phyloP scores from a whole-genome alignment of 2,329 filamentous ascomycete genomes.

The Pyrenophora seminiperda region DNA sequence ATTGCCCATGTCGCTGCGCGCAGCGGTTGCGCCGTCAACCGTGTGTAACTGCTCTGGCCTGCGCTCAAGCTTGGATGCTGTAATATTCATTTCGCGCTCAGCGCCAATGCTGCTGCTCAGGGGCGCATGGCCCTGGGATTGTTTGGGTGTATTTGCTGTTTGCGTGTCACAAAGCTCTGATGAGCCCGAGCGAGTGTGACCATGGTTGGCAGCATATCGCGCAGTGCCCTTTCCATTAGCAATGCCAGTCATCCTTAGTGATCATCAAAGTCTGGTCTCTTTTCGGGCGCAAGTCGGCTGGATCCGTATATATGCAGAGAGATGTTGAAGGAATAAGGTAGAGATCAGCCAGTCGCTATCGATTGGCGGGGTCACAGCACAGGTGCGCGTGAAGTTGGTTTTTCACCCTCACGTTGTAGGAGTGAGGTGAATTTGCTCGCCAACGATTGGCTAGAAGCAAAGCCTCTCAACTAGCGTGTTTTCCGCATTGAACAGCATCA shows the following conservation, averaged over 20 bases:
- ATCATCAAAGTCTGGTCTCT: not conserved
- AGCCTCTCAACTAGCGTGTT: not conserved
- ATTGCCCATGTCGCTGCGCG: not conserved
- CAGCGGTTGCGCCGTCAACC: not conserved
- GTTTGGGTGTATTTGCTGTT: not conserved
- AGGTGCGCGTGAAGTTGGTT: not conserved
- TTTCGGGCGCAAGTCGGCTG: not conserved
- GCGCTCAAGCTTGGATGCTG: not conserved
- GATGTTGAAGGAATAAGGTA: not conserved
- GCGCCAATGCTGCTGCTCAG: not conserved
- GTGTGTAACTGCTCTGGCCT: not conserved
- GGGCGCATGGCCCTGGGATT: not conserved
- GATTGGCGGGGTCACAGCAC: not conserved
- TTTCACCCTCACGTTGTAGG: not conserved
- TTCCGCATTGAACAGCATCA: constrained; percentile 1
- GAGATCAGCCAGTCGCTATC: not conserved
- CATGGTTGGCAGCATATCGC: not conserved
- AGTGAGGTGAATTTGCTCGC: not conserved
- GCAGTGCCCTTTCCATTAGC: not conserved
- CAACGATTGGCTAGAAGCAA: constrained; percentile 2
- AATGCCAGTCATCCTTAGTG: not conserved
- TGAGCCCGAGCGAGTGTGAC: not conserved
- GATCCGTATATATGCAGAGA: too few relatives aligned
- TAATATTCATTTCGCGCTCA: not conserved
- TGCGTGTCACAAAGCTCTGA: not conserved